A percentile compares a stretch with the other conserved stretches of the same genome.
Conservation (phyloP, 352 stramenopile genomes). For the Pythium vanterpoolii region DNA sequence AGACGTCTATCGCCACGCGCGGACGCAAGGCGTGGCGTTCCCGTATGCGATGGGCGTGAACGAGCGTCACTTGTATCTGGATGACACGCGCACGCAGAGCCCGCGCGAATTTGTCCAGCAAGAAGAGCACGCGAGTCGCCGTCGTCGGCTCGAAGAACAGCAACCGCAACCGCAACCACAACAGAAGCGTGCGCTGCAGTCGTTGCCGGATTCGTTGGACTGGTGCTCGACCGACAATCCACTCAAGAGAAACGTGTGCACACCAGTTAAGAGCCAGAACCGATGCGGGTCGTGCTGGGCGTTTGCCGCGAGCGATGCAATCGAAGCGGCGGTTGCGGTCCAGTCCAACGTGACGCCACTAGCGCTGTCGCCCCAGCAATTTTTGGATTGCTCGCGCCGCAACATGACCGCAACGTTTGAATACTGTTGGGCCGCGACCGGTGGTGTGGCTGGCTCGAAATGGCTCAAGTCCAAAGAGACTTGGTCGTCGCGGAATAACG, state of each 20-base stretch:
- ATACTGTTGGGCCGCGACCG: slow-evolving; percentile 73
- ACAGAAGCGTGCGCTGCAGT: slow-evolving; percentile 12
- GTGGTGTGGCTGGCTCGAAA: slow-evolving; percentile 38
- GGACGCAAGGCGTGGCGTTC: slow-evolving; percentile 38
- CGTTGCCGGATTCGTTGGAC: slow-evolving; percentile 43
- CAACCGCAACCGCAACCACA: not conserved
- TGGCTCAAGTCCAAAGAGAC: slow-evolving; percentile 70
- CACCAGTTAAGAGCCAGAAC: slow-evolving; percentile 74
- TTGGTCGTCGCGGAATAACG: slow-evolving; percentile 69
- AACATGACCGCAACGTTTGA: slow-evolving; percentile 67
- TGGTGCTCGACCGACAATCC: slow-evolving; percentile 78
- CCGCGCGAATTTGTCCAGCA: slow-evolving; percentile 57
- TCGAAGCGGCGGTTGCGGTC: slow-evolving; percentile 69
- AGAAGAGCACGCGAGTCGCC: slow-evolving; percentile 40
- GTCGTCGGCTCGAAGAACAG: slow-evolving; percentile 29
- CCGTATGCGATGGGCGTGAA: slow-evolving; percentile 67
- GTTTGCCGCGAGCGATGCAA: slow-evolving; percentile 72
- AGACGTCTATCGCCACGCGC: slow-evolving; percentile 51
- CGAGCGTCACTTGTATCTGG: slow-evolving; percentile 55
- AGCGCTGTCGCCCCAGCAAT: slow-evolving; percentile 75
- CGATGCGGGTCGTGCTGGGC: slow-evolving; percentile 81
- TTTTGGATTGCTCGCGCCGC: slow-evolving; percentile 70
- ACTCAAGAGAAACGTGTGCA: slow-evolving; percentile 60
- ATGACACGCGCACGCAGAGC: slow-evolving; percentile 30
- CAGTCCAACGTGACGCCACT: slow-evolving; percentile 35